Evolutionary conservation across 2,329 filamentous ascomycete species (phyloP), one percentile per base, ranked within the genome.

Genomic region (Aspergillus pseudoviridinutans): DNA sequence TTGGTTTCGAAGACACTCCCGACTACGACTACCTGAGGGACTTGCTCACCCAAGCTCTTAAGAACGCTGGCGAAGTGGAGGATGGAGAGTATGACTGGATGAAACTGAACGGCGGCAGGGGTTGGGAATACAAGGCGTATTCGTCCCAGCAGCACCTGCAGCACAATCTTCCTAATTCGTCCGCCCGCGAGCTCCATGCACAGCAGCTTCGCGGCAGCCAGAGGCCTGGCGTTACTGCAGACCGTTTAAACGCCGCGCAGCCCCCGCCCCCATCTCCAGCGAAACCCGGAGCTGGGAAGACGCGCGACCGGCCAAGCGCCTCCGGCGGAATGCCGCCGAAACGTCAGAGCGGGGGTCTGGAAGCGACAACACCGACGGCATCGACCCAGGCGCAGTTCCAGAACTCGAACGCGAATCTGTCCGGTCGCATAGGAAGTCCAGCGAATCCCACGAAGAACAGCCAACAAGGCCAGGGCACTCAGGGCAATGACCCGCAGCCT

Each of bases 11-110:
- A 78, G 94, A 99, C 71, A 96, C 92, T 0, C 94, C 94, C 28
- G 94, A 99, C 78, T 99, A 99, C 79, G 94, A 97, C 75, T 96
- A 97, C 77, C 85, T 97, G 58, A 90, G 94, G 51, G 93, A 97
- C 71, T 86, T 99, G 56, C 96, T 99, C 80, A 97, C 93, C 1
- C 91, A 96, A 77, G 91, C 93, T 22, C 84, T 97, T 63, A 96
- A 97, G 84, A 93, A 92, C 74, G 89, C 90, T 1, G 92, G 92
- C 56, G 92, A 96, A 68, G 88, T 97, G 8, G 94, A 97, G 74
- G 94, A 99, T 76, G 94, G 94, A 71, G 93, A 97, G 75, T 99
- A 97, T 76, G 94, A 99, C 79, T 99, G 94, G 94, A 96, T 97
- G 91, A 97, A 96, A 83, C 83, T 96, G 67, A 94, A 91, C 80